phyloP scores from a whole-genome alignment of 371 early-diverging fungal species.

The Apophysomyces variabilis region DNA sequence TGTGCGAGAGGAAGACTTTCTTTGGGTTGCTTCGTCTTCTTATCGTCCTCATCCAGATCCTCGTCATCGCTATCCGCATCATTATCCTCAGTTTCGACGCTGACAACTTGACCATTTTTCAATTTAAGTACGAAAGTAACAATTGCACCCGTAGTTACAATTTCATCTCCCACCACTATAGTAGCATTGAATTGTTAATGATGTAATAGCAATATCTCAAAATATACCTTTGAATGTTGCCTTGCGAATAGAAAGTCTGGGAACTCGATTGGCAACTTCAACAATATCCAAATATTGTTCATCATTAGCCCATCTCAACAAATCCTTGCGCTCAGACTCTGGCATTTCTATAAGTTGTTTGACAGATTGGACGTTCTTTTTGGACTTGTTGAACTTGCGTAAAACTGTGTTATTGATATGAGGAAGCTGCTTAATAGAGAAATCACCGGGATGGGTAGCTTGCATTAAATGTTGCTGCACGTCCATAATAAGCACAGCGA shows the following conservation, averaged over 20 bases:
- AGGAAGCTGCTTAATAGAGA: conserved; percentile 88
- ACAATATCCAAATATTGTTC: conserved; percentile 72
- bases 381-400: conserved; percentile 34
- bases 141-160: conserved; percentile 79
- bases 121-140: conserved; percentile 77
- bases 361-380: conserved; percentile 50
- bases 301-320: conserved; percentile 57
- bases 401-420: conserved; percentile 57
- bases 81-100: conserved; percentile 21
- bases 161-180: conserved; percentile 76
- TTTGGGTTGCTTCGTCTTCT: conserved; percentile 37
- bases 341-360: conserved; percentile 70
- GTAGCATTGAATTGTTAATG: neutral
- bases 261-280: conserved; percentile 78
- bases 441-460: conserved; percentile 72
- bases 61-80: conserved; percentile 24
- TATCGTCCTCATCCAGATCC: conserved; percentile 27
- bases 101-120: conserved; percentile 39
- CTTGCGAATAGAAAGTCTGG: conserved; percentile 70
- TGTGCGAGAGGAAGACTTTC: conserved; percentile 52
- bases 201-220: neutral
- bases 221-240: conserved; percentile 74
- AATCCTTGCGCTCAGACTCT: conserved; percentile 63
- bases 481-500: conserved; percentile 68
- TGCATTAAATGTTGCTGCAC: conserved; percentile 83